A percentile compares a stretch with the other conserved stretches of the same genome.
phyloP scores from a whole-genome alignment of 768 basidiomycete species.

The Termitomyces sp. region DNA sequence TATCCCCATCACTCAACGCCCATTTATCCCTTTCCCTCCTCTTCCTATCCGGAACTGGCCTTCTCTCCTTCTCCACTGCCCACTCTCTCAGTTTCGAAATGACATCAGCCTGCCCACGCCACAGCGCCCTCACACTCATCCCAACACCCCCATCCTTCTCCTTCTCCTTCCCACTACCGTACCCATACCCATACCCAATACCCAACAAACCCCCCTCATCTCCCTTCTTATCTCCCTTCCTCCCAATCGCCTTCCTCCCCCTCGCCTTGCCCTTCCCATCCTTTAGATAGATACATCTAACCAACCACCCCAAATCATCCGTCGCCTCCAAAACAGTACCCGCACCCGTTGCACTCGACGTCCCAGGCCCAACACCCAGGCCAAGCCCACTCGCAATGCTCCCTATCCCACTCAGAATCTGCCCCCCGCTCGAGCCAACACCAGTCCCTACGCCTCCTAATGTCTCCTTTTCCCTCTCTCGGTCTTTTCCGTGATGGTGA shows the following conservation, averaged over 20 bases:
- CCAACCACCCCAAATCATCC: conserved; percentile 50
- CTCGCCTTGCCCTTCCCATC: conserved; percentile 23
- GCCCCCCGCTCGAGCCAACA: conserved; percentile 25
- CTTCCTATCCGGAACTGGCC: conserved; percentile 1
- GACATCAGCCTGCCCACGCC: conserved; percentile 39
- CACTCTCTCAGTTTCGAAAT: conserved; percentile 36
- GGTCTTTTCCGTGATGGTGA: neutral
- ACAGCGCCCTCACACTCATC: conserved; percentile 36
- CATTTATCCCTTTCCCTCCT: conserved; percentile 17
- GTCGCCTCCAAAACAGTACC: conserved; percentile 43
- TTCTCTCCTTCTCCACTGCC: conserved; percentile 22
- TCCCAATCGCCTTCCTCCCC: conserved; percentile 18
- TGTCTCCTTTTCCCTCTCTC: conserved; percentile 5
- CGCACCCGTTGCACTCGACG: conserved; percentile 22
- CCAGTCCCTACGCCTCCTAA: conserved; percentile 12
- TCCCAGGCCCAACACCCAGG: conserved; percentile 31
- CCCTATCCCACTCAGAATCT: conserved; percentile 40
- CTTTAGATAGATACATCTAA: conserved; percentile 36
- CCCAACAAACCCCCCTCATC: conserved; percentile 15
- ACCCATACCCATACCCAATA: conserved; percentile 11
- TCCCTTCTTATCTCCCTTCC: conserved; percentile 22
- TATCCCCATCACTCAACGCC: conserved; percentile 40
- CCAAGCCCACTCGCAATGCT: conserved; percentile 36
- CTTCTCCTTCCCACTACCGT: conserved; percentile 13
- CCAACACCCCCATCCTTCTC: conserved; percentile 32